Base-by-base conservation (phyloP, 2,329 filamentous ascomycete species). In the Colletotrichum sp. region DNA sequence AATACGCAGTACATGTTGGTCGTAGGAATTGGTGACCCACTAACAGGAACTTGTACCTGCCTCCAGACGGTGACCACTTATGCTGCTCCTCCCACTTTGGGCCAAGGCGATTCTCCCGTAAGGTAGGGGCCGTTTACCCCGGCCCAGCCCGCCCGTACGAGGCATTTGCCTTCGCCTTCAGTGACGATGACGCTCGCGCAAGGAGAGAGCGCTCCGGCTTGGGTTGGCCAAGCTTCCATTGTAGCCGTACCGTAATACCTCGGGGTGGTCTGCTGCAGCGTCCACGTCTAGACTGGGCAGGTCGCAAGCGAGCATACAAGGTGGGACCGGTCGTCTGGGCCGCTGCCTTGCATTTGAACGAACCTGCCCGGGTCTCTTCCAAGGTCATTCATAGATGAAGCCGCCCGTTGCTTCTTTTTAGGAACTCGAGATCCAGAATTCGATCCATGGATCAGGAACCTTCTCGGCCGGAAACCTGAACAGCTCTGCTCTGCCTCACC, bases 111-210 rank as follows among this genome's bases (percentile, higher is more conserved):
- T 73, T 73, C 36, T 68, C 56, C 70, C 64, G 62, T n/a, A 28
- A 32, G 16, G 14, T 30, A 59, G 69, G 58, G 69, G 65, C 64
- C 56, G 34, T 64, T 65, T 34, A 34, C n/a, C 38, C 71, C 56
- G 52, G 52, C 56, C 64, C 55, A 30, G 67, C 61, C 55, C 36
- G 64, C 26, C 62, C 55, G 16, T 14, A 28, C 62, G 48, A 43
- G 72, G 28, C 28, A 72, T 71, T 75, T 67, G 63, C 63, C 73
- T 75, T 64, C 34, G 63, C 63, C 73, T 75, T 58, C 34, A 24
- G 56, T 58, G 69, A 73, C 63, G 69, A 75, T 75, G 69, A 75
- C 73, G 73, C 69, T 67, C 43, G 43, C 61, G 36, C 26, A 10
- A 56, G 48, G 12, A 12, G 48, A 63, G 28, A 69, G 32, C 63